A percentile compares a stretch with the other conserved stretches of the same genome.
These are phyloP conservation scores for Prunus kanzakura DNA, from an alignment of 306 rosid species.

Conservation along the genomic window DNA sequence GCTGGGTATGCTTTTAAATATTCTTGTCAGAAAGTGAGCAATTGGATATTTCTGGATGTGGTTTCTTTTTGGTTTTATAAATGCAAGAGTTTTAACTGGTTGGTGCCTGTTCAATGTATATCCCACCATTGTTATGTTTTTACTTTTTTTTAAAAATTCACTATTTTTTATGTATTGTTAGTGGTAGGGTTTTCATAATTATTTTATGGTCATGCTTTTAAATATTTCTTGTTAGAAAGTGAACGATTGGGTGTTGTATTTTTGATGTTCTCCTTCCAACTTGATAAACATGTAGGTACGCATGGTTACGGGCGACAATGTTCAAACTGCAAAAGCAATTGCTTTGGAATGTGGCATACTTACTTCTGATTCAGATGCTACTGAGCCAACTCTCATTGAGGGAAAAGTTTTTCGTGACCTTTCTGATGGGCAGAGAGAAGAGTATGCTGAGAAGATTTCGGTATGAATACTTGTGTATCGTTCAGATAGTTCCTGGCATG, in stretches of 20 bases:
- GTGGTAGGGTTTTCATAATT: not conserved
- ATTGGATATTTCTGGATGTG: too few species aligned
- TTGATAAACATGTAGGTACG: slow-evolving; percentile 48
- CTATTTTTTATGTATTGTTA: not conserved
- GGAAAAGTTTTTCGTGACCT: slow-evolving; percentile 72
- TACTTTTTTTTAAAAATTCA: too few species aligned
- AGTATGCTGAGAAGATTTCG: slow-evolving; percentile 56
- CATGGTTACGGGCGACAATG: slow-evolving; percentile 93
- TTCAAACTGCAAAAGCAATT: slow-evolving; percentile 90
- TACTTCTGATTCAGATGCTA: slow-evolving; percentile 44
- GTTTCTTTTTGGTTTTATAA: too few species aligned
- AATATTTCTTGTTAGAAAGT: not conserved
- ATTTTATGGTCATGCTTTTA: not conserved
- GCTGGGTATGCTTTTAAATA: not conserved
- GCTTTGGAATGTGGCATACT: slow-evolving; percentile 94
- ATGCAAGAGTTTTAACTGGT: too few species aligned
- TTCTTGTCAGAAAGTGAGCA: not conserved
- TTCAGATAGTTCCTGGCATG: slow-evolving; percentile 8
- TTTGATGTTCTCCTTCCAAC: slow-evolving; percentile 2
- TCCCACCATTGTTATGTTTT: too few species aligned
- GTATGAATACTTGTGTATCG: slow-evolving; percentile 31
- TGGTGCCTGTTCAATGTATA: too few species aligned
- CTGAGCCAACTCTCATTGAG: slow-evolving; percentile 68
- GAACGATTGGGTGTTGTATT: not conserved
- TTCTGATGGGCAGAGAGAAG: slow-evolving; percentile 48